phyloP scores from a whole-genome alignment of 169 alveolate species.

The Plasmodium chabaudi region DNA sequence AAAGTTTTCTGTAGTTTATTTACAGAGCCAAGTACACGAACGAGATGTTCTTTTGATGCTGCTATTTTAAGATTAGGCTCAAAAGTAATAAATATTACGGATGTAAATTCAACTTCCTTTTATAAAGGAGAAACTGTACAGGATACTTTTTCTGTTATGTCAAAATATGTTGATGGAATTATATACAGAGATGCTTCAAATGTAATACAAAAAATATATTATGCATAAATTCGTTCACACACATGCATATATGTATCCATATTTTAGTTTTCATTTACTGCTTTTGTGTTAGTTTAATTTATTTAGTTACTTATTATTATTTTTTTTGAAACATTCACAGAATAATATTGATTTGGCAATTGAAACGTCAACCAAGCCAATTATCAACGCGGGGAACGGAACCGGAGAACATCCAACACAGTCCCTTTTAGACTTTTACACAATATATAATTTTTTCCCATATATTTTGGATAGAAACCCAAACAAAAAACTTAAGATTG shows the following conservation, averaged over 20 bases:
- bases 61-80: constrained; percentile 89
- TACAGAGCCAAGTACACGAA: constrained; percentile 89
- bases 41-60: constrained; percentile 90
- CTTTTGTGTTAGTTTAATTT: not conserved
- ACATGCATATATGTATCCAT: not conserved
- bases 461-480: constrained; percentile 42
- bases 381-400: constrained; percentile 90
- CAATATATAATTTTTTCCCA: constrained; percentile 83
- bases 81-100: constrained; percentile 79
- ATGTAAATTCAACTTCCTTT: constrained; percentile 79
- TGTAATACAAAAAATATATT: constrained; percentile 16
- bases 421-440: constrained; percentile 87
- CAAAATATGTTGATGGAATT: constrained; percentile 85
- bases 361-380: constrained; percentile 78
- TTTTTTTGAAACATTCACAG: constrained; percentile 14
- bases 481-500: constrained; percentile 71
- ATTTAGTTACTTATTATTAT: not conserved
- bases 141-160: constrained; percentile 84
- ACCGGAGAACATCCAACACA: constrained; percentile 91
- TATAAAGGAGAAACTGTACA: constrained; percentile 88
- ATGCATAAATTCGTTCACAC: not conserved
- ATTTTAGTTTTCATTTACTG: not conserved
- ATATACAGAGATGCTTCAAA: constrained; percentile 78
- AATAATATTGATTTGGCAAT: constrained; percentile 69
- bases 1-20: constrained; percentile 78